These are phyloP conservation scores for Sarcodon sp. DNA, from an alignment of 768 basidiomycete species.

Conservation along the genomic window DNA sequence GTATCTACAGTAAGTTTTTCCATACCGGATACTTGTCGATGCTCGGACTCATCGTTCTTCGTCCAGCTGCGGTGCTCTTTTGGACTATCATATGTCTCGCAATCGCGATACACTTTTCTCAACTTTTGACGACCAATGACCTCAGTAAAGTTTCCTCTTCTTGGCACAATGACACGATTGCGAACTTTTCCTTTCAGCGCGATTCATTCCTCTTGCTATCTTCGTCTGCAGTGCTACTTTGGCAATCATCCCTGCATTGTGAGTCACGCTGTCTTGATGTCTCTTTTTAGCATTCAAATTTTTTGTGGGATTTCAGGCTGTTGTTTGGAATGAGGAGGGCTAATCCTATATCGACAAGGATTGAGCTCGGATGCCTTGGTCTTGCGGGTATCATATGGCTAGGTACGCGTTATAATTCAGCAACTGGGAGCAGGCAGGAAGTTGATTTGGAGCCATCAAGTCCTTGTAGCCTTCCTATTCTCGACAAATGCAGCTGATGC, in stretches of 20 bases:
- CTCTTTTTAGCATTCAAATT: slow-evolving; percentile 3
- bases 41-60: slow-evolving; percentile 2
- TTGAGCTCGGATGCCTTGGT: slow-evolving; percentile 61
- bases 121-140: slow-evolving; percentile 58
- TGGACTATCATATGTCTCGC: slow-evolving; percentile 74
- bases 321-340: slow-evolving; percentile 49
- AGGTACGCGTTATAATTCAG: slow-evolving; percentile 22
- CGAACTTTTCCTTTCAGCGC: slow-evolving; percentile 32
- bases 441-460: slow-evolving; percentile 23
- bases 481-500: slow-evolving; percentile 70
- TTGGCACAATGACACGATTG: not conserved
- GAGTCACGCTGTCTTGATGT: slow-evolving; percentile 14
- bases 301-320: slow-evolving; percentile 27
- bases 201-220: slow-evolving; percentile 77
- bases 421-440: not conserved
- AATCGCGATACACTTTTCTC: slow-evolving; percentile 69
- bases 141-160: slow-evolving; percentile 43
- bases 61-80: slow-evolving; percentile 46
- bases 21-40: not conserved
- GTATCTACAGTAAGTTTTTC: slow-evolving; percentile 46
- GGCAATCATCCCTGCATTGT: slow-evolving; percentile 58
- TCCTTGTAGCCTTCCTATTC: slow-evolving; percentile 59
- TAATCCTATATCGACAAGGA: slow-evolving; percentile 71
- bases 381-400: slow-evolving; percentile 72
- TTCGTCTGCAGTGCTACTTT: slow-evolving; percentile 66